Evolutionary conservation across 2,329 filamentous ascomycete genomes (phyloP).

Genomic region (Aspergillus quadricinctus): DNA sequence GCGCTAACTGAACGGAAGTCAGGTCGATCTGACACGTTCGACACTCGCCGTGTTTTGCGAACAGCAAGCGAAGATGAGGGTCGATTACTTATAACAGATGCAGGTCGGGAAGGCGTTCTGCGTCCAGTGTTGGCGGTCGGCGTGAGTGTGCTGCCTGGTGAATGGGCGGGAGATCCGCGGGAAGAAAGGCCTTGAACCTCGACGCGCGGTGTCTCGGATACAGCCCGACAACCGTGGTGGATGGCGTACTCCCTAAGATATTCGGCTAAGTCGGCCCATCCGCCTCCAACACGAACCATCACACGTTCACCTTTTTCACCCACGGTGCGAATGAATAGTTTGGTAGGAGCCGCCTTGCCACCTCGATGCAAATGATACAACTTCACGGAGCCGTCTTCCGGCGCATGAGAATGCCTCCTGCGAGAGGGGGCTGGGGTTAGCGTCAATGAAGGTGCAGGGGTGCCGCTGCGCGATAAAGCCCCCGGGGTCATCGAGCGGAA

Average conservation of each 20-base stretch:
- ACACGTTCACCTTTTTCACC: constrained; percentile 87
- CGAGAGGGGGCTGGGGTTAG: constrained; percentile 55
- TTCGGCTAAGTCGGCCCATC: constrained; percentile 96
- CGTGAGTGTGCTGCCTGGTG: constrained; percentile 20
- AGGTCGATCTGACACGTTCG: constrained; percentile 29
- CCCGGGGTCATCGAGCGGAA: constrained; percentile 30
- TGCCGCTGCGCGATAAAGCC: constrained; percentile 45
- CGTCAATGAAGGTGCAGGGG: constrained; percentile 63
- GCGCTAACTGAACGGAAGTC: constrained; percentile 24
- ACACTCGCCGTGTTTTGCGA: constrained; percentile 35
- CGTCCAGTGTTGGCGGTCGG: constrained; percentile 25
- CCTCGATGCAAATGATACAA: constrained; percentile 86
- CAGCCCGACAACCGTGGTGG: constrained; percentile 75
- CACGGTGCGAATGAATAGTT: constrained; percentile 88
- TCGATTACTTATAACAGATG: constrained; percentile 33
- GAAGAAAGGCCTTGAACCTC: constrained; percentile 51
- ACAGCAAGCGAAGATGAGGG: constrained; percentile 37
- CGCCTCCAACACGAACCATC: constrained; percentile 96
- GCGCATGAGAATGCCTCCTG: constrained; percentile 30
- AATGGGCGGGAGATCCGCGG: constrained; percentile 26
- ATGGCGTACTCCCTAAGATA: constrained; percentile 90
- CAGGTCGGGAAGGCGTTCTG: constrained; percentile 34
- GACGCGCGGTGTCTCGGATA: constrained; percentile 50
- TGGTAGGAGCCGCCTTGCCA: constrained; percentile 81
- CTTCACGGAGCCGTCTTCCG: constrained; percentile 70